Evolutionary conservation across 306 rosid species (phyloP), one percentile per base, ranked within the genome.

Genomic region (Astragalus glycyphyllos): DNA sequence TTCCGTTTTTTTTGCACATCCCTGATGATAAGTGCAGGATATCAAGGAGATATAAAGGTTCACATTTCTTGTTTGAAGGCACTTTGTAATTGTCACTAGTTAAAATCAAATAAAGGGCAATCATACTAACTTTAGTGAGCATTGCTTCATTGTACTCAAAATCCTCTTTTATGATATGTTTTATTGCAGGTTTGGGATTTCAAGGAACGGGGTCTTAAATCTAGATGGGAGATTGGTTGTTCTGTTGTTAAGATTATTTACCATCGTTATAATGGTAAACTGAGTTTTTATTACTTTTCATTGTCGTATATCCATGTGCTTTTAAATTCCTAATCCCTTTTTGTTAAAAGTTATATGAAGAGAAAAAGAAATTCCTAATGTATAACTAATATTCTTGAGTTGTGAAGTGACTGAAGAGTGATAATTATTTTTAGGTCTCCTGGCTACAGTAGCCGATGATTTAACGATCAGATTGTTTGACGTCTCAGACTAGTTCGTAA

Each of bases 11-110:
- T n/a, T n/a, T n/a, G n/a, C n/a, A n/a, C n/a, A n/a, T n/a, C n/a
- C n/a, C n/a, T n/a, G n/a, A 74, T 94, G 89, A 90, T 94, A 81
- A 94, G 97, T 82, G 92, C 88, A 3, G 98, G 98, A 77, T 86
- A 84, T 84, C 84, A 46, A 67, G 98, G 98, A 74, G 97, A 90
- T 81, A 80, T 94, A 85, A 94, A 94, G 98, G 98, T 81, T 46
- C 14, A 0, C 59, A 51, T 78, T 66, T 53, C 20, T 48, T 50
- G 40, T 68, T 76, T 29, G 20, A 42, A 63, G 38, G 49, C 20
- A 20, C 32, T 58, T 62, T 49, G 20, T 47, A 29, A 16, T 23
- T 56, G 49, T 14, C 34, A 38, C 47, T 8, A 20, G 54, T 55
- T 38, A 26, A 46, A 51, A 56, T 20, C 44, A 29, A 26, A 31